Conservation (phyloP, 2,329 filamentous ascomycete genomes). For the Aspergillus hortae region DNA sequence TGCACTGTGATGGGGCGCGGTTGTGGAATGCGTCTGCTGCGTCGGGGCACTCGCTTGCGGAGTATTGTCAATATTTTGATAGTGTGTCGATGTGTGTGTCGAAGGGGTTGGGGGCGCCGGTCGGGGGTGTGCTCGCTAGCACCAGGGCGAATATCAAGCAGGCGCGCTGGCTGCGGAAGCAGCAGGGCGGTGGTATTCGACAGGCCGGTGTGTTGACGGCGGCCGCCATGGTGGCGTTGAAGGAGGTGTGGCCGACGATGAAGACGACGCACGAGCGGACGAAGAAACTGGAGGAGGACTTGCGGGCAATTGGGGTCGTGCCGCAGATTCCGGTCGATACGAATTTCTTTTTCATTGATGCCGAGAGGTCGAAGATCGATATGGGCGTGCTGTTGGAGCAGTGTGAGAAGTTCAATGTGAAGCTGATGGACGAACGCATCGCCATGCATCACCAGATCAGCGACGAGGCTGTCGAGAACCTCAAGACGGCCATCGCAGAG, state of each 20-base stretch:
- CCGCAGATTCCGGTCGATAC: constrained; percentile 36
- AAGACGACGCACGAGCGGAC: constrained; percentile 19
- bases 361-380: constrained; percentile 17
- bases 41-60: constrained; percentile 20
- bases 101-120: constrained; percentile 31
- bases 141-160: constrained; percentile 24
- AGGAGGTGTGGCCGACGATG: constrained; percentile 23
- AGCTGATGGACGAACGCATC: constrained; percentile 24
- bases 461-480: constrained; percentile 29
- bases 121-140: constrained; percentile 30
- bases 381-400: constrained; percentile 24
- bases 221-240: constrained; percentile 20
- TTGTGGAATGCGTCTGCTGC: constrained; percentile 27
- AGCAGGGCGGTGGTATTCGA: constrained; percentile 31
- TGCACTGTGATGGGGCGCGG: constrained; percentile 31
- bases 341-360: constrained; percentile 24
- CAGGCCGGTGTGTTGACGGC: constrained; percentile 23
- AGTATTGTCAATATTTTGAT: constrained; percentile 32
- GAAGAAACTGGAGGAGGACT: constrained; percentile 18
- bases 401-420: constrained; percentile 19
- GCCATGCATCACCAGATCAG: constrained; percentile 30
- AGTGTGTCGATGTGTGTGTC: constrained; percentile 31
- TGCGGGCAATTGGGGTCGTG: constrained; percentile 47
- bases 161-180: constrained; percentile 29
- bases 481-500: constrained; percentile 21